These are phyloP conservation scores for Neurospora cerealis DNA, from an alignment of 495 filamentous ascomycete species.

Conservation along the genomic window DNA sequence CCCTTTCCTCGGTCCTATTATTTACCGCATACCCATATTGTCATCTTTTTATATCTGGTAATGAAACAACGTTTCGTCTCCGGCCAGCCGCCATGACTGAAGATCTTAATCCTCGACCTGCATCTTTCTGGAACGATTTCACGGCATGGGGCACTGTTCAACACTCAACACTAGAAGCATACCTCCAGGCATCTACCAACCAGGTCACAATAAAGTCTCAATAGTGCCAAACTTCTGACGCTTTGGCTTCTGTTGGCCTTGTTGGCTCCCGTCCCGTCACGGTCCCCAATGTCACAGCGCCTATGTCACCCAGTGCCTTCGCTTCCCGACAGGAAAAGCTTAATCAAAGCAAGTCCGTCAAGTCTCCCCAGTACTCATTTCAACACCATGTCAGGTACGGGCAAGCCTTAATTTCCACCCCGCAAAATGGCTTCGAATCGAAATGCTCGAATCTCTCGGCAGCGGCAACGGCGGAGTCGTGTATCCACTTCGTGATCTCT, in stretches of 20 bases:
- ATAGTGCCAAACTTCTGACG: not conserved
- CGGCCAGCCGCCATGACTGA: not conserved
- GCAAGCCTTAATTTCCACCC: not conserved
- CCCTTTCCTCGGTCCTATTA: not conserved
- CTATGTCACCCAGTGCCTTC: not conserved
- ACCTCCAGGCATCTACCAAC: not conserved
- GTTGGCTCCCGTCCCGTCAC: not conserved
- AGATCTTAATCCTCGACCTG: not conserved
- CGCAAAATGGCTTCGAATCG: not conserved
- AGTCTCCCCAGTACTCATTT: not conserved
- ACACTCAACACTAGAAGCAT: not conserved
- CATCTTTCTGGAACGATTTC: not conserved
- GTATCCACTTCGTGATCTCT: not conserved
- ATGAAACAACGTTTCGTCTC: not conserved
- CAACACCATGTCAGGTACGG: not conserved
- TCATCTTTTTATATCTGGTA: not conserved
- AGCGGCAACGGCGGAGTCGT: not conserved
- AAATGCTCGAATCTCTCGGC: not conserved
- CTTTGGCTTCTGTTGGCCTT: not conserved
- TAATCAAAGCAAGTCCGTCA: not conserved
- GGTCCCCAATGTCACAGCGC: not conserved
- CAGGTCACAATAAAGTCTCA: not conserved
- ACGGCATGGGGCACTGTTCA: not conserved
- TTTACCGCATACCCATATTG: not conserved
- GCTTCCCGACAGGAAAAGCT: not conserved